These are phyloP conservation scores for Achlya hypogyna DNA, from an alignment of 352 stramenopile species.

Conservation along the genomic window DNA sequence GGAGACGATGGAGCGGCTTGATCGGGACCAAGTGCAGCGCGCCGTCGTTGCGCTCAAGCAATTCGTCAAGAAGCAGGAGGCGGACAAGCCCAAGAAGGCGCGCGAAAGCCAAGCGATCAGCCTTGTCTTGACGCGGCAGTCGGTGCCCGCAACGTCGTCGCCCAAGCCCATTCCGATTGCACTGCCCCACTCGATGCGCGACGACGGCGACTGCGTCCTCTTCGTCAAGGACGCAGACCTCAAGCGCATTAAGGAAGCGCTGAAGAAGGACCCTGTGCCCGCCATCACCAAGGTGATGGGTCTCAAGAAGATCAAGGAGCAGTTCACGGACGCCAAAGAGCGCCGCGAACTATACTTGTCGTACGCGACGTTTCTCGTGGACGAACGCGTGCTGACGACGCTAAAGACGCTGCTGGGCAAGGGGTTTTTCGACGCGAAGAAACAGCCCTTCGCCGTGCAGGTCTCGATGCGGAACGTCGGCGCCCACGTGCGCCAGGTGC, in stretches of 20 bases:
- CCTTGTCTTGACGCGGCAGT: slow-evolving; percentile 60
- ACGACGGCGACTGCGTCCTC: slow-evolving; percentile 26
- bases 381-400: slow-evolving; percentile 62
- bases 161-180: slow-evolving; percentile 60
- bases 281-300: slow-evolving; percentile 59
- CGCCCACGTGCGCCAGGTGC: slow-evolving; percentile 29
- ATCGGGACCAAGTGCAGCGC: slow-evolving; percentile 38
- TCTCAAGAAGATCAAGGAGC: slow-evolving; percentile 69
- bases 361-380: slow-evolving; percentile 62
- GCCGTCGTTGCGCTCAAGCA: slow-evolving; percentile 55
- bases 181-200: slow-evolving; percentile 40
- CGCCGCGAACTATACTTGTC: slow-evolving; percentile 42
- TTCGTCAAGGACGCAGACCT: slow-evolving; percentile 77
- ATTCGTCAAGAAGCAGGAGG: slow-evolving; percentile 40
- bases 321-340: slow-evolving; percentile 60
- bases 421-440: slow-evolving; percentile 54
- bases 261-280: slow-evolving; percentile 40
- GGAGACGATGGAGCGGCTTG: background rate
- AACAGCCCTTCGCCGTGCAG: slow-evolving; percentile 43
- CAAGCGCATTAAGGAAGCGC: slow-evolving; percentile 57
- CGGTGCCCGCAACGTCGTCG: slow-evolving; percentile 44
- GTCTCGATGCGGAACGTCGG: slow-evolving; percentile 52
- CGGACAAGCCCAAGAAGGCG: slow-evolving; percentile 35
- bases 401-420: slow-evolving; percentile 48
- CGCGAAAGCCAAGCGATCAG: slow-evolving; percentile 35